Base-by-base conservation (phyloP, 2,329 filamentous ascomycete species). In the Botrytis cinerea region DNA sequence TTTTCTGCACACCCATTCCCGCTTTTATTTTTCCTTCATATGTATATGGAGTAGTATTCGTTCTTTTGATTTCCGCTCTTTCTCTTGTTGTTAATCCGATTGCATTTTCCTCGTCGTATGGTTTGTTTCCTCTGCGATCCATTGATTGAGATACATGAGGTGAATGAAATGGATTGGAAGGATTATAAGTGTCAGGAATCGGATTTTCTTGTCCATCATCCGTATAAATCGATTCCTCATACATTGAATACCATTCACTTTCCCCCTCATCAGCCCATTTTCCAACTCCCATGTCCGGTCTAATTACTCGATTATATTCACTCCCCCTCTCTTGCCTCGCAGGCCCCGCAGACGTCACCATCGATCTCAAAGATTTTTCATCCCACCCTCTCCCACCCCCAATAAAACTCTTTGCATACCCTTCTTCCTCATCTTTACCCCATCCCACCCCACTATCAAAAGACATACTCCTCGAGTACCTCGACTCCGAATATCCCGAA, bases 401-500 rank as follows among this genome's bases (percentile, higher is more conserved):
- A n/a, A 63, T 20, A 7, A 63, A 32, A 32, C 32, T 63, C 4
- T 54, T 71, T 18, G 60, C 60, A 20, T 71, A 71, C 2, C n/a
- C 28, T 6, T 18, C 45, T 25, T 28, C 51, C 4, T 63, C 45
- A 48, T 48, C 20, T 10, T 12, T 48, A 20, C 54, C 18, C 38
- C 62, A 28, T 6, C 60, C 60, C 14, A 71, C 9, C 10, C 60
- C 32, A 10, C 45, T 64, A 38, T 71, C 70, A 20, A 64, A 57
- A 35, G 59, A 64, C 45, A 64, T 64, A 5, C 60, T 28, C 8
- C 70, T 32, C 9, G 70, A 66, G 22, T 71, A 71, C 22, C 60
- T 46, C 2, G 70, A 71, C n/a, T 57, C 51, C n/a, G 70, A 71
- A n/a, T 66, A 71, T 14, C 46, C 60, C 9, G 70, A 71, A 20